Evolutionary conservation across 345 rosid species (phyloP).

Genomic region (Fremontodendron californicum): DNA sequence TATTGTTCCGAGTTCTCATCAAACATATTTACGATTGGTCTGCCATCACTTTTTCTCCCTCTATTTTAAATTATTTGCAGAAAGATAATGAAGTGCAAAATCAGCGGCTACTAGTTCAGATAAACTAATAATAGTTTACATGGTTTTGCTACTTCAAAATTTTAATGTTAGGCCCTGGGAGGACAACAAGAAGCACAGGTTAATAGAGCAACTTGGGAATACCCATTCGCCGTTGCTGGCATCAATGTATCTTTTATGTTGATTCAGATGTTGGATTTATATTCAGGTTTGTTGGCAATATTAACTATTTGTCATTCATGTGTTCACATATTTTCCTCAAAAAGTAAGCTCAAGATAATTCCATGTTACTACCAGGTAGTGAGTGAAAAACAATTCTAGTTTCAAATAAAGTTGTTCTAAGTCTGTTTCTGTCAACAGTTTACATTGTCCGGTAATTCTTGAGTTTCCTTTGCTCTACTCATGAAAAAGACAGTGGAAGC

Average conservation of each 20-base stretch:
- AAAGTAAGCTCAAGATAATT: neutral
- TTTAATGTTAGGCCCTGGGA: too few relatives aligned
- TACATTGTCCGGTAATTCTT: neutral
- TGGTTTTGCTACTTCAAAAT: too few relatives aligned
- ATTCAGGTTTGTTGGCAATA: slow-evolving; percentile 41
- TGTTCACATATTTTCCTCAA: neutral
- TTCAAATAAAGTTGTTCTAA: neutral
- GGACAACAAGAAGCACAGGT: too few relatives aligned
- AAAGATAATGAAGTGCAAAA: too few relatives aligned
- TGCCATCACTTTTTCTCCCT: too few relatives aligned
- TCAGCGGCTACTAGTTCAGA: too few relatives aligned
- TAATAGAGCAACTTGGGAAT: slow-evolving; percentile 86
- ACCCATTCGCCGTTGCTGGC: slow-evolving; percentile 97
- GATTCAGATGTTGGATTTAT: slow-evolving; percentile 87
- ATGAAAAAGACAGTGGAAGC: neutral
- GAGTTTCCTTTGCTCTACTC: neutral
- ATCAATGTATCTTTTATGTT: too few relatives aligned
- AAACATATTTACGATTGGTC: too few relatives aligned
- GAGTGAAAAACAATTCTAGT: neutral
- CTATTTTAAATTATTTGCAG: too few relatives aligned
- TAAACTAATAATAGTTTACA: too few relatives aligned
- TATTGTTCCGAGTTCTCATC: too few relatives aligned
- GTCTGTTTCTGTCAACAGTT: neutral
- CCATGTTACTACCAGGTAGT: neutral
- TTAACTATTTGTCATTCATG: neutral